These are phyloP conservation scores for Paecilomyces niveus DNA, from an alignment of 2,329 filamentous ascomycete species.

Conservation along the genomic window DNA sequence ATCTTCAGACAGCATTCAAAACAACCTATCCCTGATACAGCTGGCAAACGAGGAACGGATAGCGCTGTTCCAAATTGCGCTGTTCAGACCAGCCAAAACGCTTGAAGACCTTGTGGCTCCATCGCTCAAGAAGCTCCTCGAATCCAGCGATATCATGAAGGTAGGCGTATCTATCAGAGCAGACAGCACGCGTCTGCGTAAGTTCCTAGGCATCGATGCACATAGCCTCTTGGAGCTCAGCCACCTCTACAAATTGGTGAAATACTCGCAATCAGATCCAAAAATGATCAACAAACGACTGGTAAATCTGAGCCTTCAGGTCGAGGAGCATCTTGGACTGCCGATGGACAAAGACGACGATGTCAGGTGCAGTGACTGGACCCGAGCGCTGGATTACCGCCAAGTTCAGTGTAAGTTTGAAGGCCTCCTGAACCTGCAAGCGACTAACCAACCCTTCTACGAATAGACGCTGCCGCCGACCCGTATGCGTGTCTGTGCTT, in stretches of 20 bases:
- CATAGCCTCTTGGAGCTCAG: conserved; percentile 72
- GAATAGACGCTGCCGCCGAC: conserved; percentile 67
- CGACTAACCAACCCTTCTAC: conserved; percentile 6
- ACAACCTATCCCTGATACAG: conserved; percentile 76
- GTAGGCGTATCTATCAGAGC: conserved; percentile 68
- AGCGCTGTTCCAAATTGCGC: conserved; percentile 72
- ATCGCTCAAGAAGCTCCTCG: conserved; percentile 63
- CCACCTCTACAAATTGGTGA: conserved; percentile 72
- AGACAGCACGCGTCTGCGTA: conserved; percentile 62
- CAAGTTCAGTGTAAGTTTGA: conserved; percentile 62
- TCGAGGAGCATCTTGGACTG: conserved; percentile 62
- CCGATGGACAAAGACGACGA: conserved; percentile 66
- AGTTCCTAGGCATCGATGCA: conserved; percentile 57
- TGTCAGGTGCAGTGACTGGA: conserved; percentile 73
- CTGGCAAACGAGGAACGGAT: conserved; percentile 70
- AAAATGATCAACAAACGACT: conserved; percentile 57
- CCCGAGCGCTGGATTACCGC: conserved; percentile 48
- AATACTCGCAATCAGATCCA: conserved; percentile 50
- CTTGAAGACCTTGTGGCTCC: conserved; percentile 58
- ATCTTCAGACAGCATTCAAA: conserved; percentile 46
- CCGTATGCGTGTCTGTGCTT: conserved; percentile 73
- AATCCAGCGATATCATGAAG: conserved; percentile 63
- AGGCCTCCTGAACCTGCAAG: not conserved
- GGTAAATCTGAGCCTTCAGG: conserved; percentile 62
- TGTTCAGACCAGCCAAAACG: conserved; percentile 44